A percentile compares a stretch with the other conserved stretches of the same genome.
phyloP scores from a whole-genome alignment of 2,329 filamentous ascomycete species.

The Pestalotiopsis sp. region DNA sequence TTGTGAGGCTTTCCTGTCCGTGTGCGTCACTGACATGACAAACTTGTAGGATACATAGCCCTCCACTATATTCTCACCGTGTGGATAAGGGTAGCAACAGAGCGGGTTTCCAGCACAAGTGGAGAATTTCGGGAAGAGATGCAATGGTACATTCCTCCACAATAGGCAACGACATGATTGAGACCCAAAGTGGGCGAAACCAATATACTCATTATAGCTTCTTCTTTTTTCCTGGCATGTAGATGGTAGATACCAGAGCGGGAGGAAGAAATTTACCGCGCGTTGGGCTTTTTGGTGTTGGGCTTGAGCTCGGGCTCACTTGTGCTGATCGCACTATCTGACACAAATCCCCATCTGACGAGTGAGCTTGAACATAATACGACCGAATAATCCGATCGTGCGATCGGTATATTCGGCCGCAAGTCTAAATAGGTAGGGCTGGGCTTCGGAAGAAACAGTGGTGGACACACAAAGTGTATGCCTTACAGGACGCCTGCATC shows the following conservation, averaged over 20 bases:
- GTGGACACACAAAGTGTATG: background rate
- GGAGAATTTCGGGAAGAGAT: background rate
- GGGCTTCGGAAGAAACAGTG: too few relatives aligned
- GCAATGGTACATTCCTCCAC: background rate
- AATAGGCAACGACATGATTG: background rate
- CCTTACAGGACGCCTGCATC: background rate
- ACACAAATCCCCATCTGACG: too few relatives aligned
- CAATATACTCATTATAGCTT: background rate
- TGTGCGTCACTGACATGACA: background rate
- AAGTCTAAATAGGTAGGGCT: too few relatives aligned
- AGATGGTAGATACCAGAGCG: too few relatives aligned
- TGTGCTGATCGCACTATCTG: too few relatives aligned
- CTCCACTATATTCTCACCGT: background rate
- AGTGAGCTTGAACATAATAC: too few relatives aligned
- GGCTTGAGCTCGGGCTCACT: too few relatives aligned
- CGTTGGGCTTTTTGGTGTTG: too few relatives aligned
- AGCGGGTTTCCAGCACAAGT: background rate
- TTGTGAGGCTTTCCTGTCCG: background rate
- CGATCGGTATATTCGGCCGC: too few relatives aligned
- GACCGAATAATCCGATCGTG: too few relatives aligned
- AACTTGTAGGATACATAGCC: background rate
- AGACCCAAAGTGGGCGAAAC: background rate
- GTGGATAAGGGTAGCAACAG: background rate
- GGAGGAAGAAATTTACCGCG: too few relatives aligned
- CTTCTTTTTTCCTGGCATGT: background rate